Evolutionary conservation across 768 basidiomycete genomes (phyloP), one percentile per base, ranked within the genome.

Genomic region (Strobilomyces confusus): DNA sequence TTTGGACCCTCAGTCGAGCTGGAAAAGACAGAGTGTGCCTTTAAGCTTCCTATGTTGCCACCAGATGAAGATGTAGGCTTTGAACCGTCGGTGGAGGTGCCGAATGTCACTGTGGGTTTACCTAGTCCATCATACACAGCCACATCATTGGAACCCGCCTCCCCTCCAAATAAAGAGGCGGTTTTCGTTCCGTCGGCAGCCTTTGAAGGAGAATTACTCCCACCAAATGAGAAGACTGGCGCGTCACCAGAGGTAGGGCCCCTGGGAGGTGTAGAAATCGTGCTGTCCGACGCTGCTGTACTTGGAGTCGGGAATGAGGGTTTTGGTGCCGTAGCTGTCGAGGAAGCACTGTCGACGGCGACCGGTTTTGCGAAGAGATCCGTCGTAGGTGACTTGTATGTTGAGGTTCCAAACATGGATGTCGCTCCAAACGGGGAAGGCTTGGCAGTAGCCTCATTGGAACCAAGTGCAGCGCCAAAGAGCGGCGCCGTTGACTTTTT

Each of bases 401-500:
- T 15, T 17, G 64, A 63, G 34, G 57, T 53, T 19, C 63, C 59
- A 52, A 71, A 70, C 25, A 52, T 32, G 48, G 65, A 50, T 14
- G 40, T 19, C 33, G 45, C 22, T 51, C 44, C 63, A 25, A 54
- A 59, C 12, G 63, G 34, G 8, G 63, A 58, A 52, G 67, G 42
- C 43, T 69, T 73, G 32, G 62, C n/a, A n/a, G n/a, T 40, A 12
- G 58, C 49, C 19, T 59, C 51, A 20, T 68, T 65, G 5, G 59
- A 57, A 14, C 63, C 58, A 43, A 60, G 20, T 3, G 46, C 20
- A 22, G 40, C 8, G 14, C 58, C 61, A 41, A 63, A 60, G 20
- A 37, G 47, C 11, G 61, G 54, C 7, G 68, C 62, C 4, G 69
- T 49, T 8, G 70, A 53, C 42, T 64, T 69, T 51, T 68, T 65